Evolutionary conservation across 1,284 basidiomycete species (phyloP).

Genomic region (Trichosporon asahii): DNA sequence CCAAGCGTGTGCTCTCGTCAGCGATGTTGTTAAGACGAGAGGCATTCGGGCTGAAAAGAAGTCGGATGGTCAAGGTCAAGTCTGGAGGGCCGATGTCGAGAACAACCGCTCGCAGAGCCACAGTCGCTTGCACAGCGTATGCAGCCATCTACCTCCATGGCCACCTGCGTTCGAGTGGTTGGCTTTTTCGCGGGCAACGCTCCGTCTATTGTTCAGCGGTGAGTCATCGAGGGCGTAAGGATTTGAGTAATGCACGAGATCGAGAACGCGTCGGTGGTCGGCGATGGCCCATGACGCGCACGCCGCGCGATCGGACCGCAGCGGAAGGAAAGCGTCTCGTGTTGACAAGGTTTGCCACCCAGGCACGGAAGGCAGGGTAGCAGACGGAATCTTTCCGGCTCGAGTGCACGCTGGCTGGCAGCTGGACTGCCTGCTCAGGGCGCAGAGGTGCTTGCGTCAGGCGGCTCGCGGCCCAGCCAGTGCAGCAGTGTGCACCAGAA

Average conservation of each 20-base stretch:
- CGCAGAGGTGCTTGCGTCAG: not conserved
- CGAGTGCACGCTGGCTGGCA: not conserved
- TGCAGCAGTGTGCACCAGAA: not conserved
- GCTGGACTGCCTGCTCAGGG: not conserved
- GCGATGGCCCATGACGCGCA: not conserved
- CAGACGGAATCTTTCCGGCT: not conserved
- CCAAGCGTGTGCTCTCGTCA: not conserved
- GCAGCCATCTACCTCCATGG: not conserved
- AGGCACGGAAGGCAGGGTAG: not conserved
- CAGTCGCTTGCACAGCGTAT: too few species aligned
- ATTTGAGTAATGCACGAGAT: not conserved
- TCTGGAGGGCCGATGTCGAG: not conserved
- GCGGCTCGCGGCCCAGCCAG: too few species aligned
- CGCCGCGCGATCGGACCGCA: not conserved
- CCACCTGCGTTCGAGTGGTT: not conserved
- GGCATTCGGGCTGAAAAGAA: not conserved
- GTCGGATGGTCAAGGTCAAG: not conserved
- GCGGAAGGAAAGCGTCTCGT: not conserved
- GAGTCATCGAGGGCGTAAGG: not conserved
- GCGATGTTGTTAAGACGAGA: not conserved
- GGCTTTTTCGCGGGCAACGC: not conserved
- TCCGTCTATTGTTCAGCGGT: not conserved
- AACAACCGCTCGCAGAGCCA: too few species aligned
- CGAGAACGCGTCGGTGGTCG: not conserved
- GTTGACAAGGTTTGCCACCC: slow-evolving; percentile 1